phyloP scores from a whole-genome alignment of 78 protist species.

The Cavenderia fasciculata region DNA sequence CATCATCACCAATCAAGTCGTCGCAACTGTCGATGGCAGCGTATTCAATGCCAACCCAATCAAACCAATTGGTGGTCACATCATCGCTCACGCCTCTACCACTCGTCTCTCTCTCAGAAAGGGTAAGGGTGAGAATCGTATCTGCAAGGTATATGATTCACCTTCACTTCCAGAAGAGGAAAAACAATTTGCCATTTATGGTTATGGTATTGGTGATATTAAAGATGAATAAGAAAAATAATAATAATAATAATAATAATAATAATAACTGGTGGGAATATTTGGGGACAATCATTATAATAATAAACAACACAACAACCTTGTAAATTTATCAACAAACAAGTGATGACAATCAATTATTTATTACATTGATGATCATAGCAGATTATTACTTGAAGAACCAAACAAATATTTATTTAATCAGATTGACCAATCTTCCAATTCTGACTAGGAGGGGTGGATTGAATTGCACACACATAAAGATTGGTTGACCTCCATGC shows the following conservation, averaged over 20 bases:
- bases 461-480: too few relatives aligned
- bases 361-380: too few relatives aligned
- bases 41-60: slow-evolving; percentile 77
- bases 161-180: slow-evolving; percentile 97
- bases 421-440: too few relatives aligned
- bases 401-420: too few relatives aligned
- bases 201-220: slow-evolving; percentile 86
- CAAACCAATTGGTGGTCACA: slow-evolving; percentile 99
- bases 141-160: slow-evolving; percentile 98
- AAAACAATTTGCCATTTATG: slow-evolving; percentile 76
- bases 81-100: slow-evolving; percentile 99
- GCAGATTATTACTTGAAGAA: too few relatives aligned
- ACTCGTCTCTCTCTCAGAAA: slow-evolving; percentile 97
- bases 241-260: slow-evolving; percentile 1
- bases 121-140: slow-evolving; percentile 98
- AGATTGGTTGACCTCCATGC: too few relatives aligned
- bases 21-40: slow-evolving; percentile 88
- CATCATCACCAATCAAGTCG: slow-evolving; percentile 99
- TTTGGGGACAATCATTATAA: too few relatives aligned
- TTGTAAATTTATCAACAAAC: too few relatives aligned
- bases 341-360: too few relatives aligned
- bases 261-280: too few relatives aligned
- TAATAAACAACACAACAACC: too few relatives aligned
- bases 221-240: slow-evolving; percentile 42
- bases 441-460: too few relatives aligned